Base-by-base conservation (phyloP, 805 yeast genomes). In the Clavispora vitiphila region DNA sequence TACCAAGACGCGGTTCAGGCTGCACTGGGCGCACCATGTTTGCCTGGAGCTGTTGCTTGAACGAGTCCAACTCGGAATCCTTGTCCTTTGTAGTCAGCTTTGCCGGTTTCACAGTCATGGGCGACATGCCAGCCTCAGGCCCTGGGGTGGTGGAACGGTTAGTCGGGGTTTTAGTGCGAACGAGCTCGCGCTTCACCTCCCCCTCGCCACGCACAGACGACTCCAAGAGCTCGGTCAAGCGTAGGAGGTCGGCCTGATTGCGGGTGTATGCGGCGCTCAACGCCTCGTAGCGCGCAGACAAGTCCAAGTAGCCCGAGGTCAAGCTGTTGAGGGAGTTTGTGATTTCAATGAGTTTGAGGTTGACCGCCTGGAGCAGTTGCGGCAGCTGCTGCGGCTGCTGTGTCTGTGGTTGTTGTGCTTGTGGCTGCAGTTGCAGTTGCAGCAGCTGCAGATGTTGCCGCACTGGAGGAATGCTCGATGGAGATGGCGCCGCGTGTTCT, bases 241-340 rank as follows among this genome's bases (percentile, higher is more conserved):
- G 69, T 3, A 79, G 72, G 60, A 77, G 64, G 49, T 81, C 87
- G 40, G 68, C 52, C 50, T 77, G 78, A 14, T 75, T 67, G 40
- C 67, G 65, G 27, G 72, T 69, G 43, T 77, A 52, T 37, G 77
- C 80, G 5, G 72, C 76, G 24, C 62, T 56, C 6, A 79, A 66
- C 9, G 66, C 50, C 22, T 78, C 83, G 51, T 74, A 74, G 39
- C 72, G 65, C 12, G 68, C 51, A 34, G 67, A 70, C 34, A 78
- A 54, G 29, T 62, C 57, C 10, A 65, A 63, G 51, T 74, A 67
- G 35, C 72, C 77, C 42, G 64, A 65, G 47, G 67, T 64, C 43
- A 76, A 50, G 2, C 59, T 56, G 35, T 63, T 64, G 34, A 66
- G 53, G 38, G 58, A 56, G 44, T 64, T 66, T 26, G 65, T 61